These are phyloP conservation scores for Comarum palustre DNA, from an alignment of 306 rosid species.

Conservation along the genomic window DNA sequence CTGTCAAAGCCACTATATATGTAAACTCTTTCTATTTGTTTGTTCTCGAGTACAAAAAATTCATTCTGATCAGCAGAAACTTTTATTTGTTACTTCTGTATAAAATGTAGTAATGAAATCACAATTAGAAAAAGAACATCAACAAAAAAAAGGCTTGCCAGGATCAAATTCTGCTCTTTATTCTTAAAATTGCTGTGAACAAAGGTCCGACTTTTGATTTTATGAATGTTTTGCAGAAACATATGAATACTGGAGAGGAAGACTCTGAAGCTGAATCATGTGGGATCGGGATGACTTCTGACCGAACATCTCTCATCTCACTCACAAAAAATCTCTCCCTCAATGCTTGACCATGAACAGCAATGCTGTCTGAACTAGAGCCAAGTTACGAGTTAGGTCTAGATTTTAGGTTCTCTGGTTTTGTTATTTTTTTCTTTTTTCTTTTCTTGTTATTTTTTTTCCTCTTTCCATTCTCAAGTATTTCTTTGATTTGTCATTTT, in stretches of 20 bases:
- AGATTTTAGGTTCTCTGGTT: not conserved
- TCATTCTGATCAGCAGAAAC: not conserved
- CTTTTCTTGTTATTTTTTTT: not conserved
- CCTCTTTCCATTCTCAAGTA: not conserved
- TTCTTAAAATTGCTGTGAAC: not conserved
- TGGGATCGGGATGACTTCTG: conserved; percentile 24
- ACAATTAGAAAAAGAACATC: not conserved
- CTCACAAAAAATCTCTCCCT: conserved; percentile 50
- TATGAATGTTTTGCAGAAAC: conserved; percentile 32
- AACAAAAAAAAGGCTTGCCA: not conserved
- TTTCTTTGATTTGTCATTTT: not conserved
- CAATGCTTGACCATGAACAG: conserved; percentile 27
- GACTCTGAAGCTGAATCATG: conserved; percentile 29
- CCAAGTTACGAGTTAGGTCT: conserved; percentile 17
- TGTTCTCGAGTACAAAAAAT: not conserved
- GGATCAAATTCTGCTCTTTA: not conserved
- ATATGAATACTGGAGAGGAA: conserved; percentile 23
- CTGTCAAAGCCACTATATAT: not conserved
- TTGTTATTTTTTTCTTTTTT: not conserved
- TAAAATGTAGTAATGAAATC: not conserved
- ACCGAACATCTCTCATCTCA: conserved; percentile 35
- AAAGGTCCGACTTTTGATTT: not conserved
- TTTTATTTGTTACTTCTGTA: not conserved
- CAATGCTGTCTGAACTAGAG: conserved; percentile 3
- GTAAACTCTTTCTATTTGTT: not conserved